Evolutionary conservation across 2,329 filamentous ascomycete species (phyloP).

Genomic region (Trichoderma sp.): DNA sequence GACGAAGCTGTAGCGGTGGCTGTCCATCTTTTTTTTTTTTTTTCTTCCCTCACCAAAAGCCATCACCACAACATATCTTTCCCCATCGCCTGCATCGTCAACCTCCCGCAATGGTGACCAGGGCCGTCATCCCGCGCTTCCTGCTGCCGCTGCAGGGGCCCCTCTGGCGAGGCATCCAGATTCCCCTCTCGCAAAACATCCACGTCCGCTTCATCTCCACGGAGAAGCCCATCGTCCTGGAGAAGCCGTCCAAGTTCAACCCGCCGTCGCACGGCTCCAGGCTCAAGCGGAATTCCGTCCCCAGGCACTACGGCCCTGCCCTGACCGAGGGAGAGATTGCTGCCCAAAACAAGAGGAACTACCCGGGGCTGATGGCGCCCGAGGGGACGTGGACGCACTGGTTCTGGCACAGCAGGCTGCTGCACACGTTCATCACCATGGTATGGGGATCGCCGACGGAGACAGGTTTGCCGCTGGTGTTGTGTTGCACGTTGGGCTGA

Average conservation of each 20-base stretch:
- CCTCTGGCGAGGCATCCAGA: slow-evolving; percentile 49
- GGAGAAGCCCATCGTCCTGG: slow-evolving; percentile 65
- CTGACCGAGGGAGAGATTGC: slow-evolving; percentile 63
- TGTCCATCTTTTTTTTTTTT: neutral
- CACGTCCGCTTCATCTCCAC: slow-evolving; percentile 36
- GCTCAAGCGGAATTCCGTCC: slow-evolving; percentile 52
- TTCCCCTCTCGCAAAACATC: slow-evolving; percentile 36
- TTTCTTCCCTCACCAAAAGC: neutral
- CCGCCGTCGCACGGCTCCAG: slow-evolving; percentile 84
- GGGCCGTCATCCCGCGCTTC: slow-evolving; percentile 61
- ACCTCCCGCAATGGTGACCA: slow-evolving; percentile 41
- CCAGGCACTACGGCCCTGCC: slow-evolving; percentile 71
- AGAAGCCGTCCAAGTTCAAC: slow-evolving; percentile 84
- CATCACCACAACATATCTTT: neutral
- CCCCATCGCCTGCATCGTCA: neutral
- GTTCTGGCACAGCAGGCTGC: slow-evolving; percentile 72
- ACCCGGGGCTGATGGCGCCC: slow-evolving; percentile 86
- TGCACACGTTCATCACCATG: slow-evolving; percentile 82
- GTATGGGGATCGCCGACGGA: slow-evolving; percentile 47
- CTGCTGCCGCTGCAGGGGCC: slow-evolving; percentile 61
- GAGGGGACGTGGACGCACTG: slow-evolving; percentile 78
- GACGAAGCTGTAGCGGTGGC: neutral
- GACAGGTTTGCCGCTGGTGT: neutral
- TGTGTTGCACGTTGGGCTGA: neutral
- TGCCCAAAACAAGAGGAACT: slow-evolving; percentile 66